These are phyloP conservation scores for Trichoderma asperellum DNA, from an alignment of 2,329 filamentous ascomycete genomes.

Conservation along the genomic window DNA sequence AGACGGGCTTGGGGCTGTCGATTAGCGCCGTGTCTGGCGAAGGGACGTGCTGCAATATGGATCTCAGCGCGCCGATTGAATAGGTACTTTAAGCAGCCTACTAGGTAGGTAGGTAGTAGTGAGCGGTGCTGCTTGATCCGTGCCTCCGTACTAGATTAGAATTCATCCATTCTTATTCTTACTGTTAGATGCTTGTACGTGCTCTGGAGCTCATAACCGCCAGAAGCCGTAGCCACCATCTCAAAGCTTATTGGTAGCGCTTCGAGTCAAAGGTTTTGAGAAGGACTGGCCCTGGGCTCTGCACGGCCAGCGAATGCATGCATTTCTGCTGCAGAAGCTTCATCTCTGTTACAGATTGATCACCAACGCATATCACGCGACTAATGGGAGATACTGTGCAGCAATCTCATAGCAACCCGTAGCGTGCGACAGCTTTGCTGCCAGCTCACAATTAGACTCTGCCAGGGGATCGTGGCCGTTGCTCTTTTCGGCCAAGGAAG, in stretches of 20 bases:
- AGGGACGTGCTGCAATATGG: background rate
- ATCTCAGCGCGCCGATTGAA: background rate
- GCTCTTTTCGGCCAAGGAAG: background rate
- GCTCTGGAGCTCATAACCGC: background rate
- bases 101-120: too few relatives aligned
- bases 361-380: slow-evolving; percentile 8
- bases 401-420: background rate
- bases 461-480: slow-evolving; percentile 2
- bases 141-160: too few relatives aligned
- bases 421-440: background rate
- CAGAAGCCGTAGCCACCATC: background rate
- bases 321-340: background rate
- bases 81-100: too few relatives aligned
- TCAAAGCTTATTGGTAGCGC: background rate
- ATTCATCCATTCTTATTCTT: too few relatives aligned
- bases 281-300: background rate
- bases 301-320: background rate
- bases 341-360: background rate
- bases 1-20: slow-evolving; percentile 5
- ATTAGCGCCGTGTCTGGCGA: slow-evolving; percentile 12
- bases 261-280: background rate
- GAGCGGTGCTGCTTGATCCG: too few relatives aligned
- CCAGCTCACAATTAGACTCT: slow-evolving; percentile 11
- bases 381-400: background rate
- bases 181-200: background rate